A percentile compares a stretch with the other conserved stretches of the same genome.
Conservation (phyloP, 805 yeast species). For the Kodamaea fukazawae region DNA sequence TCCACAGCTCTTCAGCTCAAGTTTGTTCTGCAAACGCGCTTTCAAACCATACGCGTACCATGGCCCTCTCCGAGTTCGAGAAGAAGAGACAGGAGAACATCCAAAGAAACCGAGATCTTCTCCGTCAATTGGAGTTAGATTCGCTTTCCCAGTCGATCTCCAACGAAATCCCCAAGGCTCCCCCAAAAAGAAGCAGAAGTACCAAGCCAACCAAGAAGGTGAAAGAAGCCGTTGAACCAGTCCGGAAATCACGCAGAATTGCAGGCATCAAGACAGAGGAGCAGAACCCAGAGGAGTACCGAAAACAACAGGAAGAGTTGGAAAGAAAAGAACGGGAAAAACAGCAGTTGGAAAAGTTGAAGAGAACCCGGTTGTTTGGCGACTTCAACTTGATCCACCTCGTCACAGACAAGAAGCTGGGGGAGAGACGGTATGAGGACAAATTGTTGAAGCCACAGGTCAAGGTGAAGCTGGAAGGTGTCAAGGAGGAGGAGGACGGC, state of each 20-base stretch:
- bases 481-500: constrained; percentile 1
- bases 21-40: too few relatives aligned
- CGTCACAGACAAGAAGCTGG: constrained; percentile 40
- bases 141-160: constrained; percentile 53
- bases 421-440: constrained; percentile 30
- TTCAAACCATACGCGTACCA: constrained; percentile 4
- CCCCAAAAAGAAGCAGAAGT: constrained; percentile 21
- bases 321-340: constrained; percentile 31
- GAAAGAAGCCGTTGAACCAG: constrained; percentile 43
- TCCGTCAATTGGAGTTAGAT: constrained; percentile 68
- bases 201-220: constrained; percentile 12
- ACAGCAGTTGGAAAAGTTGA: constrained; percentile 48
- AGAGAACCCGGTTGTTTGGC: constrained; percentile 60
- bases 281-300: constrained; percentile 47
- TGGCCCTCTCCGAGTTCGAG: constrained; percentile 59
- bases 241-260: constrained; percentile 73
- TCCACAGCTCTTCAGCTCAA: too few relatives aligned
- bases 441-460: constrained; percentile 19
- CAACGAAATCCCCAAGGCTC: constrained; percentile 38
- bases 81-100: constrained; percentile 73
- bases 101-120: constrained; percentile 73
- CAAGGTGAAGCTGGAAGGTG: not conserved
- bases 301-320: constrained; percentile 33
- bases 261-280: constrained; percentile 58
- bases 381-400: constrained; percentile 63